Percentiles rank a stretch among this genome's conserved stretches.
Evolutionary conservation across 2,329 filamentous ascomycete genomes (phyloP).

Genomic region (Aspergillus terreus): DNA sequence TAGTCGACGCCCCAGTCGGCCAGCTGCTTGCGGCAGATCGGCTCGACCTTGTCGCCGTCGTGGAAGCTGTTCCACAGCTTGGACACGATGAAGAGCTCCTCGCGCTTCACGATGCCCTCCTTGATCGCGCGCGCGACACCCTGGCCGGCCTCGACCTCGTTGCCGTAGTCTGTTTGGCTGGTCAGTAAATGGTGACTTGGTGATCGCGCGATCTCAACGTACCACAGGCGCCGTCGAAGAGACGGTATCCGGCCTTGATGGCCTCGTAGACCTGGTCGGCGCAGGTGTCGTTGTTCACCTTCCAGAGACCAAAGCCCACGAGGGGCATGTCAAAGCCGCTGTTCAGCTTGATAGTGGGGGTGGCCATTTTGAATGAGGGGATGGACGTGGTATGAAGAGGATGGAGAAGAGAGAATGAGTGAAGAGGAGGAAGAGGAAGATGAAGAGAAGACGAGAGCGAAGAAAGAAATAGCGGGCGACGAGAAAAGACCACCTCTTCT

Average conservation of each 20-base stretch:
- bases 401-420: background rate
- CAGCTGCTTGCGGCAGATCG: conserved; percentile 72
- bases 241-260: conserved; percentile 59
- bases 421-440: background rate
- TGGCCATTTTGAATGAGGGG: background rate
- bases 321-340: conserved; percentile 38
- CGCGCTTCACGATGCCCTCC: conserved; percentile 75
- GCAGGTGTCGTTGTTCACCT: conserved; percentile 69
- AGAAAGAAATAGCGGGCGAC: background rate
- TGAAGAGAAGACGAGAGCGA: background rate
- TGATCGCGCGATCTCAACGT: conserved; percentile 14
- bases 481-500: conserved; percentile 51
- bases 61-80: conserved; percentile 95
- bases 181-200: background rate
- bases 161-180: conserved; percentile 65
- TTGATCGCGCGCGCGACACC: conserved; percentile 75
- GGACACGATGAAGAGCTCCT: conserved; percentile 86
- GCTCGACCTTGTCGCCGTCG: conserved; percentile 71
- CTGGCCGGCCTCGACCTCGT: conserved; percentile 73
- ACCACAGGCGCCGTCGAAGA: conserved; percentile 60
- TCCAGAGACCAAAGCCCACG: conserved; percentile 63
- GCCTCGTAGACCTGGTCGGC: conserved; percentile 75
- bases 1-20: conserved; percentile 82
- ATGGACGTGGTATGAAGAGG: background rate
- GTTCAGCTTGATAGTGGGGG: conserved; percentile 19